These are phyloP conservation scores for Trametes villosa DNA, from an alignment of 768 basidiomycete genomes.

Conservation along the genomic window DNA sequence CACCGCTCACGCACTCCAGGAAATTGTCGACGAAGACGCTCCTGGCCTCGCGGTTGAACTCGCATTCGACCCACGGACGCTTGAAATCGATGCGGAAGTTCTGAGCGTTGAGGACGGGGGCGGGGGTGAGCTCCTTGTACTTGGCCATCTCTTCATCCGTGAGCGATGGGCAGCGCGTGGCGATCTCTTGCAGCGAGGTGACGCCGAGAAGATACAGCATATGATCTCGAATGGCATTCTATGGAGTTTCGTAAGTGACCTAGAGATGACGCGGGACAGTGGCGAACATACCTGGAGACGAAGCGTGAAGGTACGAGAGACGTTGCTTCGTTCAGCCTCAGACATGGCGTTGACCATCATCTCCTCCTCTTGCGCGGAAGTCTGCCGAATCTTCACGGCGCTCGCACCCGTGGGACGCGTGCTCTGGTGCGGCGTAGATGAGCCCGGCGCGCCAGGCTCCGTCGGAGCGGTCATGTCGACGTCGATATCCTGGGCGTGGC, in stretches of 20 bases:
- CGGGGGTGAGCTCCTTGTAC: neutral
- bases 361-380: too few species aligned
- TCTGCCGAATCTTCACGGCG: too few species aligned
- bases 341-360: too few species aligned
- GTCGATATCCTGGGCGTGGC: neutral
- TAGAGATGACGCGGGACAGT: too few species aligned
- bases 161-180: neutral
- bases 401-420: too few species aligned
- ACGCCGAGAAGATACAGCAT: neutral
- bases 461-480: neutral
- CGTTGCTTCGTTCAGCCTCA: too few species aligned
- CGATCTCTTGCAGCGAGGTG: neutral
- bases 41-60: neutral
- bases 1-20: neutral
- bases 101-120: neutral
- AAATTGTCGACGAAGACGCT: neutral
- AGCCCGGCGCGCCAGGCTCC: neutral
- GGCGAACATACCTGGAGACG: neutral
- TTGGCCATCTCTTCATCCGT: neutral
- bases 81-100: conserved; percentile 6
- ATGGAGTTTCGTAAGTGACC: neutral
- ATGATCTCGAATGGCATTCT: neutral
- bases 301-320: too few species aligned
- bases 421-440: neutral
- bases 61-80: neutral